Conservation (phyloP, 495 filamentous ascomycete species). For the Astrothelium macrocarpum region DNA sequence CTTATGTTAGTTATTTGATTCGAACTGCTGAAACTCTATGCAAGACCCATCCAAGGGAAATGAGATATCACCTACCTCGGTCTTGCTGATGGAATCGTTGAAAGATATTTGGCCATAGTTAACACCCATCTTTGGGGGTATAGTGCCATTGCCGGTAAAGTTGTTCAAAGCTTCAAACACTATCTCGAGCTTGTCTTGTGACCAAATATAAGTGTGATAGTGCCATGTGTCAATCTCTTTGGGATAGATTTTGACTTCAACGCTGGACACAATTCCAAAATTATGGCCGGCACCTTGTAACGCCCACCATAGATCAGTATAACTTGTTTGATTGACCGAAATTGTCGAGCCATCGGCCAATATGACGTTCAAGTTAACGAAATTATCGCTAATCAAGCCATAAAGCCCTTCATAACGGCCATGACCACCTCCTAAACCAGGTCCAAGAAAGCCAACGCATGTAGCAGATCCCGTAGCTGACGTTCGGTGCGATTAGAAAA, state of each 20-base stretch:
- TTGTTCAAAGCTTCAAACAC: constrained; percentile 41
- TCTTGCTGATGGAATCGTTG: background rate
- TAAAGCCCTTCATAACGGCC: constrained; percentile 50
- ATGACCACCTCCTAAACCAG: constrained; percentile 48
- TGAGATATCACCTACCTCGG: background rate
- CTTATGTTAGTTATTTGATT: background rate
- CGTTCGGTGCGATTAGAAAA: background rate
- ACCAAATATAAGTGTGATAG: constrained; percentile 39
- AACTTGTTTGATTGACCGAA: constrained; percentile 30
- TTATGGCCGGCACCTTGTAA: constrained; percentile 53
- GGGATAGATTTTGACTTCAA: constrained; percentile 42
- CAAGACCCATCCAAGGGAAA: background rate
- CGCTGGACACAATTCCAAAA: constrained; percentile 48
- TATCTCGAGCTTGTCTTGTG: constrained; percentile 39
- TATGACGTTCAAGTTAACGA: constrained; percentile 45
- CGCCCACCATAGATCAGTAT: constrained; percentile 47
- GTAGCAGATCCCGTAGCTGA: background rate
- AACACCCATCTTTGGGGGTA: background rate
- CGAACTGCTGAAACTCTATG: background rate
- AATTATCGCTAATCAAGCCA: constrained; percentile 51
- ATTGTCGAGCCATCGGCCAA: constrained; percentile 43
- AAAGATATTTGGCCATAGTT: background rate
- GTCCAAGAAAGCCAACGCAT: constrained; percentile 18
- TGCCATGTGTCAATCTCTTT: constrained; percentile 29
- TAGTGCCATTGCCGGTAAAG: background rate